Base-by-base conservation (phyloP, 2,329 filamentous ascomycete genomes). In the Ophiocordyceps camponoti-floridani region DNA sequence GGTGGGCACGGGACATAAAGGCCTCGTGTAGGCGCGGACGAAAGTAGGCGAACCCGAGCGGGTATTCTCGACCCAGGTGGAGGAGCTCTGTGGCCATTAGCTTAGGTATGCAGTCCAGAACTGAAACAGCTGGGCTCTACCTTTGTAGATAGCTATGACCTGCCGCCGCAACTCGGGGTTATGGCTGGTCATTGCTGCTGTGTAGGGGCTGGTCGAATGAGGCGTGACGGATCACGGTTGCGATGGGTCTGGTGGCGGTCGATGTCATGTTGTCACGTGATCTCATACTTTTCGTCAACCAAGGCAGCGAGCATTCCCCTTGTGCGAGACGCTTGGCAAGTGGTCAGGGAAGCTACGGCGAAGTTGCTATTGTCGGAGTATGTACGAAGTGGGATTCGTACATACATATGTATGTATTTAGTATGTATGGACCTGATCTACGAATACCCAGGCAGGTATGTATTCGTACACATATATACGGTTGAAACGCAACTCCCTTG, bases 121-220 rank as follows among this genome's bases (percentile, higher is more conserved):
- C 23, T 23, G 23, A 5, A 3, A 23, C 23, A 23, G 23, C 23
- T 23, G 23, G 23, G 23, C 23, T 23, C 37, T 27, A 85, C 86
- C 84, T 77, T 94, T 95, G 68, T 94, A 95, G 47, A 94, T 76
- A 35, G 74, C 72, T 50, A 94, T 83, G 41, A 94, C 88, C 58
- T 91, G 77, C 47, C 75, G 70, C 45, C 86, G 77, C 27, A 95
- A 70, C 48, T 73, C 64, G 2, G 67, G 62, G 51, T 74, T 79
- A 0, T 62, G 54, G 18, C 43, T 46, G 41, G 48, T 49, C 59
- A 60, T 61, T 33, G 43, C 44, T 43, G 30, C 28, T 38, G 35
- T 10, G 18, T 10, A 10, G 28, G 28, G 28, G 28, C 14, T 37
- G 33, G 5, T n/a, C 33, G 4, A n/a, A 16, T 4, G 33, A 37